Evolutionary conservation across 805 yeast genomes (phyloP), one percentile per base, ranked within the genome.

Genomic region (Torulaspora indica): DNA sequence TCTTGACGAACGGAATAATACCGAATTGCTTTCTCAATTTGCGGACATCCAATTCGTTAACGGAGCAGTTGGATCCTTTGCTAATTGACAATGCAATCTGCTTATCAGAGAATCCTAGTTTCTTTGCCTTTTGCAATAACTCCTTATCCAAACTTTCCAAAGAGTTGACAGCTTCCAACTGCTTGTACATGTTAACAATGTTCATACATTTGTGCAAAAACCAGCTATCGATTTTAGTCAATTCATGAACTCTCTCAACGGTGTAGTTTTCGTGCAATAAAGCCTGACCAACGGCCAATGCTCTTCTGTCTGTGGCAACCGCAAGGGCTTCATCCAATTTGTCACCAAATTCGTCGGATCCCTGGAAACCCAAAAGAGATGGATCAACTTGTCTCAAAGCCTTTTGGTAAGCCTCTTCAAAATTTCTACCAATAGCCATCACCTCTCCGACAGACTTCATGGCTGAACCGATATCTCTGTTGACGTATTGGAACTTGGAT

Each of bases 381-480:
- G 97, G 96, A 62, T 89, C 97, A 51, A 89, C 87, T 69, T 90
- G 95, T 72, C 98, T 82, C 54, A 91, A 81, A 35, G 98, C 98
- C 75, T 91, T 91, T 74, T 93, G 97, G 76, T 91, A 83, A 28
- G 96, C 85, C 72, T 91, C 98, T 73, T 91, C 98, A 64, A 91
- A 91, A 53, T 82, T 91, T 72, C 98, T 83, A 63, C 98, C 98
- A 63, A 91, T 93, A 36, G 96, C 95, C 98, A 91, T 91, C 47
- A 91, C 98, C 71, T 91, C 98, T 68, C 98, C 98, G 44, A 91
- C 98, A 47, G 97, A 90, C 70, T 91, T 91, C 98, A 91, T 91
- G 35, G 97, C 81, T 8, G 96, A 86, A 38, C 96, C 96, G 63
- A 91, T 85, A 51, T 84, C 88, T 68, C 96, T 80, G 67, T 87